Conservation (phyloP, 163 green algal genomes). For the Scenedesmus sp. region DNA sequence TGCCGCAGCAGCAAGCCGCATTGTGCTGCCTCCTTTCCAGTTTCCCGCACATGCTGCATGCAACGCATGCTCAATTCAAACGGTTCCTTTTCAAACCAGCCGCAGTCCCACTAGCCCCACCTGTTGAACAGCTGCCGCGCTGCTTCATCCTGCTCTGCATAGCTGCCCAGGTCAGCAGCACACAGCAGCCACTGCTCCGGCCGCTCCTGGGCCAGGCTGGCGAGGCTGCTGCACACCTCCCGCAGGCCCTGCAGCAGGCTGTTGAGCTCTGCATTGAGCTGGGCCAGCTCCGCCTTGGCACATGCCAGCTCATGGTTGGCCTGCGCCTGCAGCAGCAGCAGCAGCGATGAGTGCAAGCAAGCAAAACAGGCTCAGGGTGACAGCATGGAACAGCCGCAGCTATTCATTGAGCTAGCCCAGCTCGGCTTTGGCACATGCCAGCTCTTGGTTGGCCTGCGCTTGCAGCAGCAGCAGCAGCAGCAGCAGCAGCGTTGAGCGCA, state of each 20-base stretch:
- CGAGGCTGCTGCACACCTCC: neutral
- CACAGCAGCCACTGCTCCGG: slow-evolving; percentile 13
- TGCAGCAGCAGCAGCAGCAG: too few species aligned
- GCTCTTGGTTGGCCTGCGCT: too few species aligned
- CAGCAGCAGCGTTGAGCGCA: too few species aligned
- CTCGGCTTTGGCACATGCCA: too few species aligned
- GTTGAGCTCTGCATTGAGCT: slow-evolving; percentile 14
- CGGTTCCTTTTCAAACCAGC: too few species aligned
- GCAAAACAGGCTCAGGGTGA: neutral
- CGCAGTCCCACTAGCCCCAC: neutral
- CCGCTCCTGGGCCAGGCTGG: neutral
- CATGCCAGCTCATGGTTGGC: neutral
- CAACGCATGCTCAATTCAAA: too few species aligned
- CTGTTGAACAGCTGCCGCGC: slow-evolving; percentile 35
- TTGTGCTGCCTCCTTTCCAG: too few species aligned
- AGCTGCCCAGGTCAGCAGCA: slow-evolving; percentile 24
- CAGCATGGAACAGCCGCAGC: too few species aligned
- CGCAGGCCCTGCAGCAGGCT: neutral
- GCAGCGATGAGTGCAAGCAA: neutral
- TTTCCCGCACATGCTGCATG: too few species aligned
- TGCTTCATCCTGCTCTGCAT: slow-evolving; percentile 34
- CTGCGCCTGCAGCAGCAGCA: neutral
- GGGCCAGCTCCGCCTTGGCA: neutral
- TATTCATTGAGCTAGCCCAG: too few species aligned
- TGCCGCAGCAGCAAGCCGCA: too few species aligned